Evolutionary conservation across 176 grass and related monocot species (phyloP).

Genomic region (Rhipidocladum racemiflorum): DNA sequence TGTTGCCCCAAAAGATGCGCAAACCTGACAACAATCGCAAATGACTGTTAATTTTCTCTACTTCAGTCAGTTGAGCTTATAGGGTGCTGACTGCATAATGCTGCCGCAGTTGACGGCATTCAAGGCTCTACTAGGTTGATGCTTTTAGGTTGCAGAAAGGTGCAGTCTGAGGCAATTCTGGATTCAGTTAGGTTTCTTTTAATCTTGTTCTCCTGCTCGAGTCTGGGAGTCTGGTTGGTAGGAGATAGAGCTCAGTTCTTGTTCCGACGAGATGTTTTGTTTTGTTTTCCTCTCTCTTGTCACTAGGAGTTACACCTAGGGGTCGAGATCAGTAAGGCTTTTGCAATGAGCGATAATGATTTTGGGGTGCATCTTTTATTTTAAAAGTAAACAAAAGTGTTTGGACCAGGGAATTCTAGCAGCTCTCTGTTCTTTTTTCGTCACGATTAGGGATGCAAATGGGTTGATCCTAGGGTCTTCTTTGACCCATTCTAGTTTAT

Average conservation of each 20-base stretch:
- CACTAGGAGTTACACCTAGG: conserved; percentile 29
- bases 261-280: neutral
- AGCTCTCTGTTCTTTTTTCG: neutral
- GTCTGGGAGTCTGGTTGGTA: conserved; percentile 3
- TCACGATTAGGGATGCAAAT: too few relatives aligned
- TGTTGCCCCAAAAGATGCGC: conserved; percentile 41
- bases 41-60: conserved; percentile 43
- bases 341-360: conserved; percentile 16
- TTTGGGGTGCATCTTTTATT: neutral
- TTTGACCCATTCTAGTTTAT: too few relatives aligned
- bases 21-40: conserved; percentile 34
- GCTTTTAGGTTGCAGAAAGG: conserved; percentile 34
- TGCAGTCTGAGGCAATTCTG: conserved; percentile 31
- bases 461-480: too few relatives aligned
- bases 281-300: neutral
- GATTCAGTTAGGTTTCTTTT: neutral
- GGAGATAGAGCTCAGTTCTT: neutral
- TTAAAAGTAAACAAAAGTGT: neutral
- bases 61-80: conserved; percentile 4
- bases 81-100: neutral
- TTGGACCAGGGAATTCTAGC: neutral
- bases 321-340: conserved; percentile 24
- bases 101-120: conserved; percentile 18
- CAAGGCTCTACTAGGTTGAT: neutral
- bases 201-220: neutral